Conservation (phyloP, 495 filamentous ascomycete species). For the Penicillium cinerascens region DNA sequence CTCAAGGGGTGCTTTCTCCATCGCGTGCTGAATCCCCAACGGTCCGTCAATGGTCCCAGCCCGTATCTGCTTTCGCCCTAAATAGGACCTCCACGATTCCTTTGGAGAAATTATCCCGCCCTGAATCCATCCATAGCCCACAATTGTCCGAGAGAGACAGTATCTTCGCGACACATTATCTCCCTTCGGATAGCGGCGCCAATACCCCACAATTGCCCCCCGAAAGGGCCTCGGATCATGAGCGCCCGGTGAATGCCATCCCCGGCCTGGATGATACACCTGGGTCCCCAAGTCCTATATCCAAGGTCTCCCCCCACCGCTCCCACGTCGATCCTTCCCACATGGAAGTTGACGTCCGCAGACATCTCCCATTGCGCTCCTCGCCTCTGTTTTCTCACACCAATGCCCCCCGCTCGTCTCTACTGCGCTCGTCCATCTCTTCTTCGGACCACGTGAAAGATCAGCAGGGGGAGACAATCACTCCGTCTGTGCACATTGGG, state of each 20-base stretch:
- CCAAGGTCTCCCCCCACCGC: conserved; percentile 37
- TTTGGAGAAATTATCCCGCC: conserved; percentile 25
- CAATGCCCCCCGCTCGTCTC: conserved; percentile 23
- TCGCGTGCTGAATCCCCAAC: conserved; percentile 43
- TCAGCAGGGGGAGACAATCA: conserved; percentile 12
- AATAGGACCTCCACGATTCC: conserved; percentile 36
- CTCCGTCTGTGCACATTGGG: conserved; percentile 15
- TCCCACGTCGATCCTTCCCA: conserved; percentile 34
- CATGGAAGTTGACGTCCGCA: conserved; percentile 47
- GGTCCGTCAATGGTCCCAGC: conserved; percentile 35
- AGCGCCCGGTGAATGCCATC: conserved; percentile 26
- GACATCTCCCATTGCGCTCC: conserved; percentile 33
- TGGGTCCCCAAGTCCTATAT: conserved; percentile 31
- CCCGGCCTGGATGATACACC: conserved; percentile 32
- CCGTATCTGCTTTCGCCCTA: conserved; percentile 30
- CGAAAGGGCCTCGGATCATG: conserved; percentile 30
- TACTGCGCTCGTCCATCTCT: conserved; percentile 29
- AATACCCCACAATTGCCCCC: conserved; percentile 50
- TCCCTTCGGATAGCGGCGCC: conserved; percentile 45
- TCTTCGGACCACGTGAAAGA: conserved; percentile 25
- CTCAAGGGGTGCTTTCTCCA: conserved; percentile 32
- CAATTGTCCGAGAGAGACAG: conserved; percentile 61
- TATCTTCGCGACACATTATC: conserved; percentile 62
- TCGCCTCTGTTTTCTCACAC: conserved; percentile 31
- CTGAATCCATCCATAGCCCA: conserved; percentile 35